Percentiles rank a stretch among this genome's conserved stretches.
Conservation (phyloP, 1,139 yeast genomes). For the Debaryomycetaceae sp. region DNA sequence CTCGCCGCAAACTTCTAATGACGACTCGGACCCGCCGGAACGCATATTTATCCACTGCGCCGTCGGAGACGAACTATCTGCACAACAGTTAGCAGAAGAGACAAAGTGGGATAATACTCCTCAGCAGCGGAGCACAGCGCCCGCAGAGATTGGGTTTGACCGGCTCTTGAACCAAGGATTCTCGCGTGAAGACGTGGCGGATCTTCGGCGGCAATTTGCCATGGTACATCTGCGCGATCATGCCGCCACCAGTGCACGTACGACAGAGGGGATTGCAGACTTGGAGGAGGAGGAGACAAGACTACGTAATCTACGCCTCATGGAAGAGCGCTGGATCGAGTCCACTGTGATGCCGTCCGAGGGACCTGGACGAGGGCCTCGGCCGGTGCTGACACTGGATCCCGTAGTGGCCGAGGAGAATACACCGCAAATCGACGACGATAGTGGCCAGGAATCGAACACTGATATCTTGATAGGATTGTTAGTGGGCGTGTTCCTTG, state of each 20-base stretch:
- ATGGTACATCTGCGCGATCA: slow-evolving; percentile 41
- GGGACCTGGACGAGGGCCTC: slow-evolving; percentile 6
- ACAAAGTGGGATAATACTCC: slow-evolving; percentile 44
- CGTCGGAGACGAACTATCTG: slow-evolving; percentile 57
- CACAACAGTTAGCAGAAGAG: slow-evolving; percentile 53
- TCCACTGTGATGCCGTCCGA: slow-evolving; percentile 40
- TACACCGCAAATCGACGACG: slow-evolving; percentile 21
- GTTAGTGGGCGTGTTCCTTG: slow-evolving; percentile 51
- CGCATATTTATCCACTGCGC: slow-evolving; percentile 65
- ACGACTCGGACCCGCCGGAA: slow-evolving; percentile 8
- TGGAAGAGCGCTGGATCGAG: slow-evolving; percentile 90
- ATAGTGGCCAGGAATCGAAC: slow-evolving; percentile 37
- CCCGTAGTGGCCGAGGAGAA: too few relatives aligned
- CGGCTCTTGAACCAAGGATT: slow-evolving; percentile 76
- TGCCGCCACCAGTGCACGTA: slow-evolving; percentile 2
- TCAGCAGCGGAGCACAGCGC: slow-evolving; percentile 42
- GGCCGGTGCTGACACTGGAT: slow-evolving; percentile 1
- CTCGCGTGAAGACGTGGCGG: slow-evolving; percentile 61
- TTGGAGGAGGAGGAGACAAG: slow-evolving; percentile 31
- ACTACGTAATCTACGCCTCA: slow-evolving; percentile 37
- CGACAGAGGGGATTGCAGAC: slow-evolving; percentile 16
- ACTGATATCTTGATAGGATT: slow-evolving; percentile 59
- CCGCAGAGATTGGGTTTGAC: slow-evolving; percentile 81
- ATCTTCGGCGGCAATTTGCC: slow-evolving; percentile 64
- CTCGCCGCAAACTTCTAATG: too few relatives aligned